A percentile compares a stretch with the other conserved stretches of the same genome.
Evolutionary conservation across 352 stramenopile species (phyloP).

Genomic region (Plasmopara viticola): DNA sequence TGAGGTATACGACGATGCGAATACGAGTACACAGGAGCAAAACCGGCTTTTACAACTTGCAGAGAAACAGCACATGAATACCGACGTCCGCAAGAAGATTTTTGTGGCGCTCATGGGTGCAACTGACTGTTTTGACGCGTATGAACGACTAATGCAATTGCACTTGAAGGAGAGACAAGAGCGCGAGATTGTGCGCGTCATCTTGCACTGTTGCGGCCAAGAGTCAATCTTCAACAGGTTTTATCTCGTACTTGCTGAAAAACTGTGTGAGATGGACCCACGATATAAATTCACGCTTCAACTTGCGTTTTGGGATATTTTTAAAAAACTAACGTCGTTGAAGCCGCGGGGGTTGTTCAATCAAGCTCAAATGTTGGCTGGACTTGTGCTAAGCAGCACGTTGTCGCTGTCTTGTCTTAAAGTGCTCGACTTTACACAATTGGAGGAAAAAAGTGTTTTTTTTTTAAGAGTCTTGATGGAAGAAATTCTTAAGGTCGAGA

Average conservation of each 20-base stretch:
- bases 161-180: constrained; percentile 89
- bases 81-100: constrained; percentile 90
- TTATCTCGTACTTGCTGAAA: constrained; percentile 90
- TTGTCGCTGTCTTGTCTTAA: constrained; percentile 87
- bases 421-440: constrained; percentile 89
- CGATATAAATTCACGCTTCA: constrained; percentile 96
- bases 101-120: constrained; percentile 97
- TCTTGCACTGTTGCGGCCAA: constrained; percentile 90
- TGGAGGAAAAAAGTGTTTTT: constrained; percentile 80
- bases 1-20: constrained; percentile 20
- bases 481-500: constrained; percentile 63
- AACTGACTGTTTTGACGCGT: constrained; percentile 92
- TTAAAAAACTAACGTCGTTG: constrained; percentile 89
- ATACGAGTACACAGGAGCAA: constrained; percentile 13
- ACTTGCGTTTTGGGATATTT: constrained; percentile 95
- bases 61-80: constrained; percentile 97
- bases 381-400: constrained; percentile 44
- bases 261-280: constrained; percentile 91
- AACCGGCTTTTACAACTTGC: constrained; percentile 86
- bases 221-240: constrained; percentile 92
- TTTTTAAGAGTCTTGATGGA: constrained; percentile 86
- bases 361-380: constrained; percentile 82
- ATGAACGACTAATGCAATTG: constrained; percentile 91
- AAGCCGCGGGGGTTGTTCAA: constrained; percentile 87
- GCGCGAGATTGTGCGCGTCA: constrained; percentile 91